These are phyloP conservation scores for Phialocephala sp. DNA, from an alignment of 2,329 filamentous ascomycete genomes.

Conservation along the genomic window DNA sequence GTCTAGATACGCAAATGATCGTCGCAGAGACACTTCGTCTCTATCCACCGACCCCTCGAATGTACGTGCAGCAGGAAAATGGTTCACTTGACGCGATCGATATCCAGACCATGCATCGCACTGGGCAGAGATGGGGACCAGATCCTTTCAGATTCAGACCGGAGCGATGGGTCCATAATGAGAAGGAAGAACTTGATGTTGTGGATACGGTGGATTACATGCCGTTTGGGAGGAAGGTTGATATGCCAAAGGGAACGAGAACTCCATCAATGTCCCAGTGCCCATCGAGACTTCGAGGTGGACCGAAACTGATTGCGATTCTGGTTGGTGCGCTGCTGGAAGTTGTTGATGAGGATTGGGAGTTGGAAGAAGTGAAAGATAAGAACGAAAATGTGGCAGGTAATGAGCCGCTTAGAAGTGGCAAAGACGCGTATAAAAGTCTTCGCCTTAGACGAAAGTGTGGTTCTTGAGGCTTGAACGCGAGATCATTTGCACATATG, in stretches of 20 bases:
- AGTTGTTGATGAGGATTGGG: conserved; percentile 5
- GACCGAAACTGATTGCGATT: conserved; percentile 15
- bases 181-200: neutral
- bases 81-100: conserved; percentile 19
- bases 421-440: neutral
- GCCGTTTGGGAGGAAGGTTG: conserved; percentile 5
- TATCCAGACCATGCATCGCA: conserved; percentile 29
- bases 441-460: neutral
- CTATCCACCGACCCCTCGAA: conserved; percentile 29
- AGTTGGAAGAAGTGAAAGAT: neutral
- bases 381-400: neutral
- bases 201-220: neutral
- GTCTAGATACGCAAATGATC: conserved; percentile 11
- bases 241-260: neutral
- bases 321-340: conserved; percentile 7
- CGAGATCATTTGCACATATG: neutral
- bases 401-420: neutral
- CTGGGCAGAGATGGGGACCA: conserved; percentile 20
- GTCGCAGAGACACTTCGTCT: conserved; percentile 29
- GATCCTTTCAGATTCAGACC: conserved; percentile 25
- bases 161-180: conserved; percentile 35
- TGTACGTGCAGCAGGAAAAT: conserved; percentile 19
- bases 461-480: neutral
- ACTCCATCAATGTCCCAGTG: conserved; percentile 1
- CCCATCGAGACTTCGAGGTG: conserved; percentile 6